Conservation (phyloP, 768 basidiomycete species). For the Boletus coccyginus region DNA sequence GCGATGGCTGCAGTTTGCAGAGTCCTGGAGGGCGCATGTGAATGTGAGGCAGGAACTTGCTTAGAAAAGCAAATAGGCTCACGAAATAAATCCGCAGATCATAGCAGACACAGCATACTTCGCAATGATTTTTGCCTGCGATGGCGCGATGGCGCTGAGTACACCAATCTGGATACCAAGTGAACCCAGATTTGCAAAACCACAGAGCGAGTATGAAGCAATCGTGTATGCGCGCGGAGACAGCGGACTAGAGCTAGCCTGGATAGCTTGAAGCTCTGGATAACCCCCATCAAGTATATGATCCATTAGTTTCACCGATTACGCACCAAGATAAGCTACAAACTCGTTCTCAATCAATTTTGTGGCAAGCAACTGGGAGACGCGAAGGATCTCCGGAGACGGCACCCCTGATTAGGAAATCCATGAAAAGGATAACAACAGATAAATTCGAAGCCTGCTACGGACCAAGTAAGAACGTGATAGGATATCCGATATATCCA, state of each 20-base stretch:
- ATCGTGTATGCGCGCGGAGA: conserved; percentile 77
- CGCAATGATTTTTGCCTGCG: conserved; percentile 68
- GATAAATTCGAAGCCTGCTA: not conserved
- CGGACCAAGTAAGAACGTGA: conserved; percentile 69
- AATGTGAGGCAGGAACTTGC: not conserved
- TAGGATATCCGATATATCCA: conserved; percentile 85
- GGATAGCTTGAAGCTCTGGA: conserved; percentile 42
- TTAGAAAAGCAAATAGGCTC: not conserved
- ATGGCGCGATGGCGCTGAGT: conserved; percentile 64
- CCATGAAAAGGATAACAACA: not conserved
- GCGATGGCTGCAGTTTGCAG: conserved; percentile 60
- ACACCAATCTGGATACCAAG: conserved; percentile 87
- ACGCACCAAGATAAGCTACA: conserved; percentile 58
- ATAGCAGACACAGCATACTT: conserved; percentile 65
- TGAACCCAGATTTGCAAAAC: conserved; percentile 85
- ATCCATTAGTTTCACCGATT: not conserved
- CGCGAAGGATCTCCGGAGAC: conserved; percentile 73
- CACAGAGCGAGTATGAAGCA: conserved; percentile 84
- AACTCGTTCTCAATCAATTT: conserved; percentile 91
- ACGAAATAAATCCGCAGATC: conserved; percentile 66
- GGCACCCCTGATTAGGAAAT: conserved; percentile 55
- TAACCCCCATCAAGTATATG: not conserved
- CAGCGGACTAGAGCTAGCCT: conserved; percentile 50
- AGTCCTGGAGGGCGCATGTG: conserved; percentile 29
- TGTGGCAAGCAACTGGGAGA: conserved; percentile 78